Evolutionary conservation across 805 yeast species (phyloP), one percentile per base, ranked within the genome.

Genomic region (Kodamaea laetipori): DNA sequence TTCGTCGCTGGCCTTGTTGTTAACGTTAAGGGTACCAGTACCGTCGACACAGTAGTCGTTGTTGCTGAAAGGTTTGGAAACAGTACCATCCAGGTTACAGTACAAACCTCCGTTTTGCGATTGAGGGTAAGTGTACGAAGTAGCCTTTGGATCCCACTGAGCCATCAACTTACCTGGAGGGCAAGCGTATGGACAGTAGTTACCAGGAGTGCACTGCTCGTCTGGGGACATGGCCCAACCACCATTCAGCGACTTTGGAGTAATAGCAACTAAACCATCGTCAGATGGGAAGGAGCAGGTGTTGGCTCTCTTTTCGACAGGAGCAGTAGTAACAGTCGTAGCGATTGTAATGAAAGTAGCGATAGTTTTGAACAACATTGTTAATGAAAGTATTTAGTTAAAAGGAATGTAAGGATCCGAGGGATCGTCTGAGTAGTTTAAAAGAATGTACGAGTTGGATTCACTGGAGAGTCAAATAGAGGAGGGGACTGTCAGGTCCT

Each of bases 191-290:
- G 95, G 96, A 64, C 96, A 89, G 77, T 82, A 90, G 23, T 73
- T 66, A n/a, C 94, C 95, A 18, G 84, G 72, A 3, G 81, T 62
- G 64, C 97, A 89, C 27, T 71, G 55, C 55, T 82, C 84, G 62
- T 86, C 94, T 39, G 80, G 80, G 52, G 82, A 77, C 77, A 86
- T 74, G 39, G 96, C 96, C 96, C 96, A 90, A 17, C 96, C 96
- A 39, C 75, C 90, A 55, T 84, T 85, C 12, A 61, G 52, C 21
- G 80, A 76, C 26, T 61, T 60, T 6, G 74, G 68, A 40, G 88
- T 81, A 39, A 88, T 84, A 2, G 82, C 69, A 12, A 89, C 92
- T 55, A 90, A 72, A 6, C 89, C 90, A 18, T 71, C 71, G 53
- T 76, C 69, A 17, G 74, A 50, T 26, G 96, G 96, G 67, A 89